Conservation (phyloP, 106 monocot species). For the Amphibolis antarctica region DNA sequence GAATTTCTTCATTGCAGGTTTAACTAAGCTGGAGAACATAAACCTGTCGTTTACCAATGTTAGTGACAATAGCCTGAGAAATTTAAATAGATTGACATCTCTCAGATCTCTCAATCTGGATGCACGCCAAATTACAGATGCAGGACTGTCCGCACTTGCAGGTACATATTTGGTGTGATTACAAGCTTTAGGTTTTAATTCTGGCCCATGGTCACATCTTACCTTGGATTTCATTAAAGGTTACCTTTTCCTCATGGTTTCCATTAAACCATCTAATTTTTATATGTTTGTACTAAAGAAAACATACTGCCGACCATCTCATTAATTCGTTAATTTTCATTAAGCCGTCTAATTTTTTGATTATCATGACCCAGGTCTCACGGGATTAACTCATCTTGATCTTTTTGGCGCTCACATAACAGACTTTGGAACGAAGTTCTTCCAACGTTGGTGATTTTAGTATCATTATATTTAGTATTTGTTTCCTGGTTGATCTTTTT, state of each 20-base stretch:
- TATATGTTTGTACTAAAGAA: too few species aligned
- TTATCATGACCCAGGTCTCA: constrained; percentile 52
- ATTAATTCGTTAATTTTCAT: too few species aligned
- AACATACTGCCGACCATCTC: too few species aligned
- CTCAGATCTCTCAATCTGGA: constrained; percentile 90
- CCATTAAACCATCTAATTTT: too few species aligned
- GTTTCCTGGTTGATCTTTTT: not conserved
- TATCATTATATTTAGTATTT: not conserved
- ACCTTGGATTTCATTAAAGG: too few species aligned
- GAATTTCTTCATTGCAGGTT: constrained; percentile 27
- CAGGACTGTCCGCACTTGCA: constrained; percentile 67
- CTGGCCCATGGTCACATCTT: too few species aligned
- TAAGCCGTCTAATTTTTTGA: too few species aligned
- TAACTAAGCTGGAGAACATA: constrained; percentile 57
- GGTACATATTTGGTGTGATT: constrained; percentile 19
- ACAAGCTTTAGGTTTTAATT: too few species aligned
- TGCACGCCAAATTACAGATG: constrained; percentile 80
- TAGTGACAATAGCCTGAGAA: constrained; percentile 63
- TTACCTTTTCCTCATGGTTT: too few species aligned
- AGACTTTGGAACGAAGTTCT: constrained; percentile 56
- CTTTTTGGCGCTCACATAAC: constrained; percentile 90
- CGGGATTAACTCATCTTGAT: constrained; percentile 92
- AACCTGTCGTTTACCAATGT: constrained; percentile 88
- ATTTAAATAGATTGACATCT: constrained; percentile 67
- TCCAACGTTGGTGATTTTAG: constrained; percentile 41